These are phyloP conservation scores for Saccharomycopsis crataegensis DNA, from an alignment of 1,139 yeast species.

Conservation along the genomic window DNA sequence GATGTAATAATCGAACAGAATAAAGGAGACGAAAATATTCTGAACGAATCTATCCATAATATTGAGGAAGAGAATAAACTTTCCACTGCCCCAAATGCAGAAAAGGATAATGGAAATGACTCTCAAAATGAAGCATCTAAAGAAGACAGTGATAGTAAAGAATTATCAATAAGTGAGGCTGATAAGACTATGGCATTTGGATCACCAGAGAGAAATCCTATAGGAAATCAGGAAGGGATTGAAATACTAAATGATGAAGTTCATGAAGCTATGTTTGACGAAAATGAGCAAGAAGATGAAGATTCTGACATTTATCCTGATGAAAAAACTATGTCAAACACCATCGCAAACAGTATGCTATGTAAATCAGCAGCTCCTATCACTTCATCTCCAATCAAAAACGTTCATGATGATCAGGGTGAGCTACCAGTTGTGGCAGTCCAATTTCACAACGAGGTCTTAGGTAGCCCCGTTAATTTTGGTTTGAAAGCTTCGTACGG, in stretches of 20 bases:
- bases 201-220: background rate
- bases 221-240: background rate
- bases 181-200: constrained; percentile 1
- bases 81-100: no score
- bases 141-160: background rate
- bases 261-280: background rate
- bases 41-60: background rate
- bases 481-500: no score
- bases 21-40: constrained; percentile 6
- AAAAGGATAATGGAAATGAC: no score
- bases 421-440: background rate
- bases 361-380: constrained; percentile 13
- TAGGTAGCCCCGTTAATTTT: no score
- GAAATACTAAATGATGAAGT: background rate
- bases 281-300: constrained; percentile 4
- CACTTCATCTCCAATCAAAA: constrained; percentile 19
- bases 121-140: background rate
- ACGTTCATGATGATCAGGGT: background rate
- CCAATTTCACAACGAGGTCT: no score
- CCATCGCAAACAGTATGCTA: constrained; percentile 19
- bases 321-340: constrained; percentile 18
- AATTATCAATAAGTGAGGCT: background rate
- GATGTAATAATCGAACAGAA: constrained; percentile 3
- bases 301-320: constrained; percentile 16
- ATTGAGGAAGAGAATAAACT: no score